Percentiles rank a stretch among this genome's conserved stretches.
Conservation (phyloP, 1,284 basidiomycete genomes). For the Polyporus tsugae region DNA sequence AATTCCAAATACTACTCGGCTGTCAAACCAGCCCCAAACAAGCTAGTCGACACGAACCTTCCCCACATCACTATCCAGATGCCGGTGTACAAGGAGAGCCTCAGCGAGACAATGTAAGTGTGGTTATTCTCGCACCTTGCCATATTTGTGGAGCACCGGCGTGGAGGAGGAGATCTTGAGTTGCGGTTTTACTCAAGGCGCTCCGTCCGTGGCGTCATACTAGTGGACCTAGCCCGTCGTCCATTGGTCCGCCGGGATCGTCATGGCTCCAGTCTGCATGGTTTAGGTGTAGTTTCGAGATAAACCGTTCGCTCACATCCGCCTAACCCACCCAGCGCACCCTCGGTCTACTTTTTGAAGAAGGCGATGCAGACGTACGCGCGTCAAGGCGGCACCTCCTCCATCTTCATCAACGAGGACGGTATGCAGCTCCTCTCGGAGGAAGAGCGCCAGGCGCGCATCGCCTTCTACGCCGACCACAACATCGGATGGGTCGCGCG, state of each 20-base stretch:
- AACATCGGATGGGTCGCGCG: constrained; percentile 65
- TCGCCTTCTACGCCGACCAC: constrained; percentile 60
- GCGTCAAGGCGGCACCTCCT: constrained; percentile 80
- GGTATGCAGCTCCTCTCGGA: constrained; percentile 57
- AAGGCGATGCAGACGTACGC: constrained; percentile 89
- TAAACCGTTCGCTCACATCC: background rate
- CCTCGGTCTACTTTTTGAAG: constrained; percentile 83
- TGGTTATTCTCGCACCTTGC: too few species aligned
- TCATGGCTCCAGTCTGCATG: constrained; percentile 15
- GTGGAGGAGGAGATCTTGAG: background rate
- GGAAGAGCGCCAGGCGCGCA: constrained; percentile 46
- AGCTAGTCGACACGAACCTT: constrained; percentile 64
- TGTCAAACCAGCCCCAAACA: constrained; percentile 61
- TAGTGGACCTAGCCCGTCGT: too few species aligned
- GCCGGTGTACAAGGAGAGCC: constrained; percentile 84
- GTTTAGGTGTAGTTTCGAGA: background rate
- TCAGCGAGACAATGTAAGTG: constrained; percentile 72
- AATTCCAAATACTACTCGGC: constrained; percentile 81
- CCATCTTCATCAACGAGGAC: constrained; percentile 82
- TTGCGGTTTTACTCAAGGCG: background rate
- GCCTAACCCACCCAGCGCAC: constrained; percentile 51
- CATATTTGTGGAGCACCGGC: background rate
- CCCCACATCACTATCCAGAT: constrained; percentile 82
- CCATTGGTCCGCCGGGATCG: too few species aligned
- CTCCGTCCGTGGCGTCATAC: background rate